Evolutionary conservation across 352 stramenopile species (phyloP), one percentile per base, ranked within the genome.

Genomic region (Halophytophthora polymorphica): DNA sequence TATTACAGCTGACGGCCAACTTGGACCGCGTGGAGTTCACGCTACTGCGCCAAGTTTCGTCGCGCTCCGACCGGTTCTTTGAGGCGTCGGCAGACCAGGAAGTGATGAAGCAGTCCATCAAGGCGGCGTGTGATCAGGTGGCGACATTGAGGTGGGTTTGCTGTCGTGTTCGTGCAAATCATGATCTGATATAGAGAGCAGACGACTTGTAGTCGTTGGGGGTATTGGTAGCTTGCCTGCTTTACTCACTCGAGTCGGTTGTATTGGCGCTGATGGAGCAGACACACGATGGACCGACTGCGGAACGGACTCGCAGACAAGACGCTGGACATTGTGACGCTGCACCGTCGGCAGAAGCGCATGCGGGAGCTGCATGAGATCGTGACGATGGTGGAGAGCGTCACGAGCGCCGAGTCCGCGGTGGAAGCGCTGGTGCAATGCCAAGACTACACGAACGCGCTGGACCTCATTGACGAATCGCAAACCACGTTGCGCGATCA

Each of bases 1-100:
- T 37, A 28, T 17, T 45, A 13, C 45, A 88, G 80, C 55, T 95
- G 33, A 88, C 82, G 8, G 72, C 69, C 37, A 92, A 93, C 58
- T 57, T 95, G 47, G 84, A 95, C 56, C 76, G 78, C 25, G 84
- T 95, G 37, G 82, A 95, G 53, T 88, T 93, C 54, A 90, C 82
- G 33, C 66, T 95, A 41, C 66, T 95, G 37, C 80, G 84, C 2
- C 82, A 95, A 56, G 82, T 95, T 29, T 91, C 82, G 29, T 93
- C 82, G 8, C 76, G 84, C 13, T 92, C 84, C 1, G 78, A 95
- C 50, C 75, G 78, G 17, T 93, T 95, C 66, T 93, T 95, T 22
- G 76, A 95, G 45, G 82, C 80, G 11, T 93, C 83, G 6, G 72
- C 81, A 25, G 79, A 89, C 52, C 84, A 95, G 53, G 83, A 91